Conservation (phyloP, 495 filamentous ascomycete genomes). For the Penicillium bovifimosum region DNA sequence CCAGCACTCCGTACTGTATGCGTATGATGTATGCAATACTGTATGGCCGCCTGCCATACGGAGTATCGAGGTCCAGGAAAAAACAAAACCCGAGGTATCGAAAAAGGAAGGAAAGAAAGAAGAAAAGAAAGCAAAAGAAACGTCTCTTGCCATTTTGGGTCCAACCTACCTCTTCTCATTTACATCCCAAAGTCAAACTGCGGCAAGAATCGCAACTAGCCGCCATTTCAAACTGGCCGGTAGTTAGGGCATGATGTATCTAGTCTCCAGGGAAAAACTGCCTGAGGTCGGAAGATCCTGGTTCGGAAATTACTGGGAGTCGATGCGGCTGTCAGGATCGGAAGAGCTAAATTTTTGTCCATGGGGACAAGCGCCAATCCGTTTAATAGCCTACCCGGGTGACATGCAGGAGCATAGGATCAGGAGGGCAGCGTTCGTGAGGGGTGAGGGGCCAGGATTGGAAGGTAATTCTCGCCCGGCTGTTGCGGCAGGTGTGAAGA, state of each 20-base stretch:
- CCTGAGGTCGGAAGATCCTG: conserved; percentile 2
- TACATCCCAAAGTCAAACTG: neutral
- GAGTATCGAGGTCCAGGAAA: too few species aligned
- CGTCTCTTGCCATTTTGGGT: neutral
- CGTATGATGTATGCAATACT: neutral
- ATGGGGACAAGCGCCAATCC: neutral
- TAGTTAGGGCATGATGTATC: neutral
- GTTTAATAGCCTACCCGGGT: conserved; percentile 1
- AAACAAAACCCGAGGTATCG: neutral
- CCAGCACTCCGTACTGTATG: neutral
- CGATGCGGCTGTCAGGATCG: conserved; percentile 2
- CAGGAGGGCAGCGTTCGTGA: neutral
- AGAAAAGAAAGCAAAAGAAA: neutral
- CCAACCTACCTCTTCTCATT: neutral
- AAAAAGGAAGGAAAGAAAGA: neutral
- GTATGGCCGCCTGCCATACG: too few species aligned
- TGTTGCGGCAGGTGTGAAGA: conserved; percentile 8
- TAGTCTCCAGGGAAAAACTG: conserved; percentile 2
- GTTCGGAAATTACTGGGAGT: neutral
- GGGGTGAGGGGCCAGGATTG: neutral
- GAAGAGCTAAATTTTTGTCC: neutral
- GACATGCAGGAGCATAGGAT: conserved; percentile 3
- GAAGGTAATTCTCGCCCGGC: conserved; percentile 3
- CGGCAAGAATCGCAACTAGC: neutral
- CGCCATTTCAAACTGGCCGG: neutral